phyloP scores from a whole-genome alignment of 352 stramenopile species.

The Aphanomyces astaci region DNA sequence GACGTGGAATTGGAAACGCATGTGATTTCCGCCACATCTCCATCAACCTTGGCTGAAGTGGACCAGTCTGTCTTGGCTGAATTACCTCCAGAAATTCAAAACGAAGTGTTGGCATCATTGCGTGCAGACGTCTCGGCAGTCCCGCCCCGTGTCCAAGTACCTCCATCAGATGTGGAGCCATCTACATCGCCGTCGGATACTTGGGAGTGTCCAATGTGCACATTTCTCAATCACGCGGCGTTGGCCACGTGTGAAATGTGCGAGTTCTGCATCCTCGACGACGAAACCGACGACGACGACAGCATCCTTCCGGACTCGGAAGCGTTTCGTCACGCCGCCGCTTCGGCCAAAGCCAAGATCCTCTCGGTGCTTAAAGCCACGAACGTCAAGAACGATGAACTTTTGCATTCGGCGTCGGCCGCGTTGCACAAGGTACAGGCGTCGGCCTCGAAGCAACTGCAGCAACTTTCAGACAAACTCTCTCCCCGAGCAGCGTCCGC shows the following conservation, averaged over 20 bases:
- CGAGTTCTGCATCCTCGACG: conserved; percentile 32
- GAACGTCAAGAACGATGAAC: conserved; percentile 54
- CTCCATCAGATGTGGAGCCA: background rate
- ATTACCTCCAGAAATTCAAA: conserved; percentile 48
- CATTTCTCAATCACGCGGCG: conserved; percentile 69
- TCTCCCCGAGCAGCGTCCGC: background rate
- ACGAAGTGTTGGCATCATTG: conserved; percentile 37
- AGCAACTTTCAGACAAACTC: conserved; percentile 8
- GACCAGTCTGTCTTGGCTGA: conserved; percentile 45
- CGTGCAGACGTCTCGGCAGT: background rate
- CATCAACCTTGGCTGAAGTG: conserved; percentile 21
- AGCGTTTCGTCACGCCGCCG: conserved; percentile 6
- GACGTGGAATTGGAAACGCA: background rate
- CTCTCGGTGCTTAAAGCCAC: conserved; percentile 49
- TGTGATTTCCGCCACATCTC: background rate
- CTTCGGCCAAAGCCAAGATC: conserved; percentile 33
- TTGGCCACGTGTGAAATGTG: conserved; percentile 52
- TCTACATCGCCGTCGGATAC: background rate
- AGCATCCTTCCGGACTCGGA: background rate
- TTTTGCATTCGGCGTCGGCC: conserved; percentile 41
- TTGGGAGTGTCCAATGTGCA: conserved; percentile 70
- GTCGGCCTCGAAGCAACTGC: conserved; percentile 24
- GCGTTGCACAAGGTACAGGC: conserved; percentile 41
- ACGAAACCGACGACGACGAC: conserved; percentile 23
- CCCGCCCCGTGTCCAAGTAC: background rate